These are phyloP conservation scores for Xylaria arbuscula DNA, from an alignment of 2,329 filamentous ascomycete genomes.

Conservation along the genomic window DNA sequence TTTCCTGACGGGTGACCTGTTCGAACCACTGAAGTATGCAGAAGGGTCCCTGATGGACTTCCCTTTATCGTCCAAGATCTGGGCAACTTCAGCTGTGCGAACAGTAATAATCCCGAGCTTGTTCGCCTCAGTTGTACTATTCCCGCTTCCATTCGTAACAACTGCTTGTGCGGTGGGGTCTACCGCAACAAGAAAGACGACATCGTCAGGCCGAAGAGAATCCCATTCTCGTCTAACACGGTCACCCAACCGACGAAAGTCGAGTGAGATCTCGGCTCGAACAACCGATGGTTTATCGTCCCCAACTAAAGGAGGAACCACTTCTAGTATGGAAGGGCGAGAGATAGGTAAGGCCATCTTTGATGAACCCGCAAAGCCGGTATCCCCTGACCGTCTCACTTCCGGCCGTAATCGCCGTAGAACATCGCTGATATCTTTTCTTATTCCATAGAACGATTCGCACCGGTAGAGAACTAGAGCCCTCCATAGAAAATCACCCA, in stretches of 20 bases:
- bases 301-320: constrained; percentile 84
- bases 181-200: constrained; percentile 86
- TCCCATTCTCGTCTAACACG: constrained; percentile 90
- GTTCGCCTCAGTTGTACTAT: constrained; percentile 62
- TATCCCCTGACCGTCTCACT: constrained; percentile 70
- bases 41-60: constrained; percentile 73
- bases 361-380: constrained; percentile 83
- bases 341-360: constrained; percentile 91
- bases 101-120: constrained; percentile 76
- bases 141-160: constrained; percentile 64
- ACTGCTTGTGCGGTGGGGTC: constrained; percentile 67
- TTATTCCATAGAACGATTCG: constrained; percentile 93
- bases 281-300: constrained; percentile 85
- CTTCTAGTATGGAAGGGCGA: constrained; percentile 87
- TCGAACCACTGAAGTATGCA: constrained; percentile 71
- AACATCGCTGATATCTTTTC: constrained; percentile 87
- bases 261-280: constrained; percentile 84
- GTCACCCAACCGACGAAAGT: constrained; percentile 82
- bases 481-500: constrained; percentile 97
- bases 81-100: constrained; percentile 85
- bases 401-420: constrained; percentile 83
- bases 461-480: constrained; percentile 88
- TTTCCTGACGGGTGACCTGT: constrained; percentile 70
- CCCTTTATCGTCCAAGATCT: constrained; percentile 87
- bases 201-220: constrained; percentile 83